A percentile compares a stretch with the other conserved stretches of the same genome.
Evolutionary conservation across 371 early-diverging fungal genomes (phyloP).

Genomic region (Coemansia sp.): DNA sequence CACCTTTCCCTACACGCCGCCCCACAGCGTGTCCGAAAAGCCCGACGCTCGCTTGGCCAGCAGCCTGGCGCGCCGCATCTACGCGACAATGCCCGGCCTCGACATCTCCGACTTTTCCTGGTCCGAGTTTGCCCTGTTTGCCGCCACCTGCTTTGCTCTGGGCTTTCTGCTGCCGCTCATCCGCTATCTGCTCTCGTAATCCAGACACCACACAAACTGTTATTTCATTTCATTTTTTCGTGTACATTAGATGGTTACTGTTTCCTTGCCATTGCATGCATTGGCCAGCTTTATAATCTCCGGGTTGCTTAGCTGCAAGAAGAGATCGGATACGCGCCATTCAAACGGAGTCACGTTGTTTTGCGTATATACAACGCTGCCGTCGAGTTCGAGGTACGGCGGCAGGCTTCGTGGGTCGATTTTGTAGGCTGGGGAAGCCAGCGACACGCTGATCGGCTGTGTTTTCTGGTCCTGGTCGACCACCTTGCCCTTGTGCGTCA

Average conservation of each 20-base stretch:
- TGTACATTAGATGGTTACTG: slow-evolving; percentile 3
- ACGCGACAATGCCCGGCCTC: slow-evolving; percentile 33
- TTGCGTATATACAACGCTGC: not conserved
- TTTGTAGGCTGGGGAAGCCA: slow-evolving; percentile 19
- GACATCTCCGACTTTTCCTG: slow-evolving; percentile 46
- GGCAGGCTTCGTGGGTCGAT: too few species aligned
- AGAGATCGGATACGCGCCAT: slow-evolving; percentile 1
- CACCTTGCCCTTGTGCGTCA: slow-evolving; percentile 5
- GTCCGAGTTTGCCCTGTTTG: slow-evolving; percentile 46
- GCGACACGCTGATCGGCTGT: slow-evolving; percentile 25
- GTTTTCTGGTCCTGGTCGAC: slow-evolving; percentile 21
- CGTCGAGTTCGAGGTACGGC: too few species aligned
- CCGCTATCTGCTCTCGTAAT: slow-evolving; percentile 16
- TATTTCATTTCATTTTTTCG: not conserved
- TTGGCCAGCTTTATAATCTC: too few species aligned
- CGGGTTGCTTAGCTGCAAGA: not conserved
- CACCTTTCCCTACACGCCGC: not conserved
- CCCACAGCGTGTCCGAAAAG: slow-evolving; percentile 13
- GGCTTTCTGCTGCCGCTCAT: slow-evolving; percentile 40
- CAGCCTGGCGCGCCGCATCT: slow-evolving; percentile 33
- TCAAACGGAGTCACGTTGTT: not conserved
- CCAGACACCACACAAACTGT: too few species aligned
- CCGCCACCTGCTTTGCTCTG: slow-evolving; percentile 26
- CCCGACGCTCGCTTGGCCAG: slow-evolving; percentile 14
- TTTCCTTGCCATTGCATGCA: too few species aligned